Conservation (phyloP, 2,329 filamentous ascomycete genomes). For the Pseudofabraea citricarpa region DNA sequence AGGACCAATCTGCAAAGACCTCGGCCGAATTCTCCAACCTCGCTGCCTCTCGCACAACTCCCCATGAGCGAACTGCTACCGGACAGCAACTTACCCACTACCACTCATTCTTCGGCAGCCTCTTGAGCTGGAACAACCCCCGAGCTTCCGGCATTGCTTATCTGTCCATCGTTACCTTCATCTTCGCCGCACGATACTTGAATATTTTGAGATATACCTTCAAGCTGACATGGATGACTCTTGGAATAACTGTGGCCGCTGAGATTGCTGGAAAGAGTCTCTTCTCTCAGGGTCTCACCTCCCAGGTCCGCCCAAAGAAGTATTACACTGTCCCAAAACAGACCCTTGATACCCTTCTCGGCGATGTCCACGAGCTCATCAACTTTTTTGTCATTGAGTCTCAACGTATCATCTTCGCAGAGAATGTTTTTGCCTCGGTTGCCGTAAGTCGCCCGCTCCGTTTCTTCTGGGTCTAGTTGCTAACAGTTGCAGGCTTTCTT, state of each 20-base stretch:
- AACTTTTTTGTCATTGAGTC: conserved; percentile 70
- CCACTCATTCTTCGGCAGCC: conserved; percentile 65
- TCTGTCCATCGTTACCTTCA: conserved; percentile 48
- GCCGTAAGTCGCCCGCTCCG: conserved; percentile 43
- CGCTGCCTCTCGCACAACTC: conserved; percentile 51
- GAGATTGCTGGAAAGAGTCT: conserved; percentile 58
- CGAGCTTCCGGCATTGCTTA: conserved; percentile 64
- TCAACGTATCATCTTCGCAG: conserved; percentile 63
- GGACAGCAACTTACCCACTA: conserved; percentile 64
- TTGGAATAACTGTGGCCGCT: conserved; percentile 54
- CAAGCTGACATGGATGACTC: conserved; percentile 59
- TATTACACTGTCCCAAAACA: conserved; percentile 64
- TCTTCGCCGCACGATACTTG: conserved; percentile 61
- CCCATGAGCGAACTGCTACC: conserved; percentile 48
- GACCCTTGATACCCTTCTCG: conserved; percentile 55
- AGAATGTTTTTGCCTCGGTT: conserved; percentile 57
- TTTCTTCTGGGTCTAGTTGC: conserved; percentile 6
- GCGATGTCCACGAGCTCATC: conserved; percentile 62
- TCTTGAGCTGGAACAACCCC: conserved; percentile 66
- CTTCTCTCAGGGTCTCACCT: conserved; percentile 56
- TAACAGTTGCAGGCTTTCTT: conserved; percentile 47
- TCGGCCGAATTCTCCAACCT: conserved; percentile 52
- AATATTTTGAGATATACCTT: conserved; percentile 61
- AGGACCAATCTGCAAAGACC: conserved; percentile 51
- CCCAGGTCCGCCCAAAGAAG: conserved; percentile 60